These are phyloP conservation scores for Cajanus cajan DNA, from an alignment of 306 rosid genomes.

Conservation along the genomic window DNA sequence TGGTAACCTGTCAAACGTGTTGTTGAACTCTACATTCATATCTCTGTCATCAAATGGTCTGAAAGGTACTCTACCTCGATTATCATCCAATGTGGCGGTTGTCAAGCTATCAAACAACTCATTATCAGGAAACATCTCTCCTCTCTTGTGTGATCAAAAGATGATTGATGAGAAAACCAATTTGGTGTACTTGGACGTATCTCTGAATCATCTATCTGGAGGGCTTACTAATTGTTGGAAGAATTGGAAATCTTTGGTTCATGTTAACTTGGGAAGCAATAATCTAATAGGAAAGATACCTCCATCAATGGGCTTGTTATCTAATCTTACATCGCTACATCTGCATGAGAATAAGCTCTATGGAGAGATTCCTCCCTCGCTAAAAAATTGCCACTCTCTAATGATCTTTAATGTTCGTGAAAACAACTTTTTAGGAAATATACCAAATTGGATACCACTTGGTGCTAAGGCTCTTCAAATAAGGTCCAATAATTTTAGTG, in stretches of 20 bases:
- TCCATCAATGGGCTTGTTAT: neutral
- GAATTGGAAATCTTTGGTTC: no score
- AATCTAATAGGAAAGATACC: neutral
- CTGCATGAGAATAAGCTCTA: neutral
- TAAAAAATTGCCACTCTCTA: neutral
- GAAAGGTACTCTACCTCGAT: constrained; percentile 17
- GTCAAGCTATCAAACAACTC: neutral
- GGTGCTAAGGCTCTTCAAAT: neutral
- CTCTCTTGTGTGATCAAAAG: neutral
- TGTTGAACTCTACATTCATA: neutral
- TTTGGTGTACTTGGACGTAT: neutral
- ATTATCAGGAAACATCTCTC: constrained; percentile 29
- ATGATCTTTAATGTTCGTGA: neutral
- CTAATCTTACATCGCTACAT: neutral
- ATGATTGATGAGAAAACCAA: neutral
- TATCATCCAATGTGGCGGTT: neutral
- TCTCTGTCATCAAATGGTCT: neutral
- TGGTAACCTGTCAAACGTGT: neutral
- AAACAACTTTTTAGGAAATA: neutral
- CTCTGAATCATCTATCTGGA: neutral
- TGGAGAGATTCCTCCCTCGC: neutral
- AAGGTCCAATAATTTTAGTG: neutral
- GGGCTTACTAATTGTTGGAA: no score
- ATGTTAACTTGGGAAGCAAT: neutral
- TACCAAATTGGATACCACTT: neutral